These are phyloP conservation scores for Metschnikowia sp. DNA, from an alignment of 805 yeast genomes.

Conservation along the genomic window DNA sequence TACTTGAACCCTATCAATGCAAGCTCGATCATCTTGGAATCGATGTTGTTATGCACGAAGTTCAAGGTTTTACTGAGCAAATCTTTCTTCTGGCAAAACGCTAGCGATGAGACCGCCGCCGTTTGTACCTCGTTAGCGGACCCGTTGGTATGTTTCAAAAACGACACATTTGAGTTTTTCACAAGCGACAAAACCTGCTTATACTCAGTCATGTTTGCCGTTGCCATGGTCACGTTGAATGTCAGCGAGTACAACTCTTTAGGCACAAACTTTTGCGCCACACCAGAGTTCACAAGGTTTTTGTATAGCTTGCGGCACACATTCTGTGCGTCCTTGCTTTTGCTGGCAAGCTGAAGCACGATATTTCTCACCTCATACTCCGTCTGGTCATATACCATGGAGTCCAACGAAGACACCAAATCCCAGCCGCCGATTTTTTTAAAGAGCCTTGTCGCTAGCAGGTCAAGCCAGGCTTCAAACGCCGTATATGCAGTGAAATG, in stretches of 20 bases:
- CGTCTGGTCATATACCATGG: constrained; percentile 17
- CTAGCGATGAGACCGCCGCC: constrained; percentile 53
- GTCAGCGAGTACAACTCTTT: constrained; percentile 45
- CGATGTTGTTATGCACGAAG: constrained; percentile 55
- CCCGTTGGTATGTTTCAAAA: constrained; percentile 35
- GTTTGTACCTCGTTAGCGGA: constrained; percentile 45
- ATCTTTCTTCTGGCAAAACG: constrained; percentile 45
- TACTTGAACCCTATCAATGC: constrained; percentile 53
- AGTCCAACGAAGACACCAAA: constrained; percentile 7
- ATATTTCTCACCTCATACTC: constrained; percentile 46
- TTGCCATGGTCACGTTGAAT: constrained; percentile 40
- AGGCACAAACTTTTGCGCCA: constrained; percentile 47
- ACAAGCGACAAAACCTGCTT: constrained; percentile 55
- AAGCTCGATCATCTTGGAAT: constrained; percentile 50
- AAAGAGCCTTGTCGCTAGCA: constrained; percentile 18
- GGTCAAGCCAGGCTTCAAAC: constrained; percentile 24
- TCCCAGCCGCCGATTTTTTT: constrained; percentile 29
- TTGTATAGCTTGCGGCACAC: constrained; percentile 45
- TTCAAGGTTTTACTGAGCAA: constrained; percentile 53
- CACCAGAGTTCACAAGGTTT: constrained; percentile 45
- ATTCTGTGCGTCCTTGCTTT: constrained; percentile 23
- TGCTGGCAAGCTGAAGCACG: constrained; percentile 39
- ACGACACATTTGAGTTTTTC: constrained; percentile 47
- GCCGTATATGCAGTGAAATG: constrained; percentile 26
- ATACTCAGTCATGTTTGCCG: constrained; percentile 48